Conservation (phyloP, 2,329 filamentous ascomycete genomes). For the Helminthosporium solani region DNA sequence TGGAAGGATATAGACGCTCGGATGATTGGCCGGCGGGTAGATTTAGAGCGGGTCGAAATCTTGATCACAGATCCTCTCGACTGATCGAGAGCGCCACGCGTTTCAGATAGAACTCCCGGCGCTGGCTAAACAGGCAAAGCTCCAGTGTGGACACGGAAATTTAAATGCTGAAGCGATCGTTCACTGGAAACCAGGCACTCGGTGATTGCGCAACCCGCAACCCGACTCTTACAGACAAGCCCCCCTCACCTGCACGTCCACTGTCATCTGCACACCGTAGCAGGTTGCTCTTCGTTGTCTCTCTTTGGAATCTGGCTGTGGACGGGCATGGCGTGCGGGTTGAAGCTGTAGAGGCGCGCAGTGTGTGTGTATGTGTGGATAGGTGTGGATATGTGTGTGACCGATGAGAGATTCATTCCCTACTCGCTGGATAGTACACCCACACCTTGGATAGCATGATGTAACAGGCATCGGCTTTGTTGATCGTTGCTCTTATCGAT, state of each 20-base stretch:
- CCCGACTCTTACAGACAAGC: slow-evolving; percentile 14
- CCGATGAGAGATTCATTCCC: too few species aligned
- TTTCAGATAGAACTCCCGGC: slow-evolving; percentile 23
- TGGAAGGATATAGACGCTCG: background rate
- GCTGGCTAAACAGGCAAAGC: slow-evolving; percentile 14
- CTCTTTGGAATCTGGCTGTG: too few species aligned
- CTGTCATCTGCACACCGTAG: slow-evolving; percentile 8
- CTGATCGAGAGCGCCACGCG: slow-evolving; percentile 35
- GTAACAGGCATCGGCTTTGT: too few species aligned
- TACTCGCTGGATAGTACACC: too few species aligned
- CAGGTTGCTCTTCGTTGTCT: too few species aligned
- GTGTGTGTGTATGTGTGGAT: too few species aligned
- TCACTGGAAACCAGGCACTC: slow-evolving; percentile 38
- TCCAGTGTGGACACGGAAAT: slow-evolving; percentile 17
- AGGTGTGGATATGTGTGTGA: too few species aligned
- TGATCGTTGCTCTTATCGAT: slow-evolving; percentile 42
- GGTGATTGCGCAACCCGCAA: slow-evolving; percentile 44
- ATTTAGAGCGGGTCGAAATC: slow-evolving; percentile 23
- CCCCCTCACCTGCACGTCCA: slow-evolving; percentile 19
- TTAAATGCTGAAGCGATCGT: slow-evolving; percentile 33
- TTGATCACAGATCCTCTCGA: slow-evolving; percentile 32
- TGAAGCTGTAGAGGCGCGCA: too few species aligned
- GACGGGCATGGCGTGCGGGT: too few species aligned
- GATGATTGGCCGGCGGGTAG: slow-evolving; percentile 28
- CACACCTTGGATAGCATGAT: too few species aligned